phyloP scores from a whole-genome alignment of 2,329 filamentous ascomycete species.

The Purpureocillium takamizusanense region DNA sequence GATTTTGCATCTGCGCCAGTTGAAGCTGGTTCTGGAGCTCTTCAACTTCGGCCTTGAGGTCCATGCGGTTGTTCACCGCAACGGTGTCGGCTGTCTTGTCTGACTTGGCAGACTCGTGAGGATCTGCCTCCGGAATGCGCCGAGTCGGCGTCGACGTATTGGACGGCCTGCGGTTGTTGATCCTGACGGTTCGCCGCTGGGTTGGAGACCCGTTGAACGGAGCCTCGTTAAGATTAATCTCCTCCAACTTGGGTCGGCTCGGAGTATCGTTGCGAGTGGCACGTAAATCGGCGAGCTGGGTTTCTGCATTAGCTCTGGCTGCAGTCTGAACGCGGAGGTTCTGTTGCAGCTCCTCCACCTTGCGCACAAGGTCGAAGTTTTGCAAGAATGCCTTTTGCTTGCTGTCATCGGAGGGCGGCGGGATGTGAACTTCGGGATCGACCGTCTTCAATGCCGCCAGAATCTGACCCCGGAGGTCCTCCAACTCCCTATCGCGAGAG shows the following conservation, averaged over 20 bases:
- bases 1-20: slow-evolving; percentile 89
- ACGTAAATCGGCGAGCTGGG: slow-evolving; percentile 70
- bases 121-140: slow-evolving; percentile 52
- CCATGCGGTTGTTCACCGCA: slow-evolving; percentile 80
- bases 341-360: slow-evolving; percentile 82
- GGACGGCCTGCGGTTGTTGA: slow-evolving; percentile 52
- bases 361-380: slow-evolving; percentile 77
- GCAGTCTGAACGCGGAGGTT: slow-evolving; percentile 77
- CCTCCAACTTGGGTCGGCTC: slow-evolving; percentile 70
- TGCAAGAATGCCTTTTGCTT: slow-evolving; percentile 60
- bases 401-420: slow-evolving; percentile 47
- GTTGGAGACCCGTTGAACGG: slow-evolving; percentile 66
- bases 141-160: slow-evolving; percentile 72
- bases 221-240: slow-evolving; percentile 77
- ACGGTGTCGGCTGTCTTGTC: slow-evolving; percentile 76
- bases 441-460: slow-evolving; percentile 79
- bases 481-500: slow-evolving; percentile 69
- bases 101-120: slow-evolving; percentile 70
- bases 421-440: slow-evolving; percentile 61
- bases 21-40: slow-evolving; percentile 91
- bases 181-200: slow-evolving; percentile 51
- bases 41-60: slow-evolving; percentile 82
- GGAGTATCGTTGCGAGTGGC: slow-evolving; percentile 63
- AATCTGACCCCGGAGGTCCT: slow-evolving; percentile 71
- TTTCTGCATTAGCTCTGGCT: slow-evolving; percentile 72